Percentiles rank a stretch among this genome's conserved stretches.
phyloP scores from a whole-genome alignment of 345 rosid genomes.

The Murraya paniculata region DNA sequence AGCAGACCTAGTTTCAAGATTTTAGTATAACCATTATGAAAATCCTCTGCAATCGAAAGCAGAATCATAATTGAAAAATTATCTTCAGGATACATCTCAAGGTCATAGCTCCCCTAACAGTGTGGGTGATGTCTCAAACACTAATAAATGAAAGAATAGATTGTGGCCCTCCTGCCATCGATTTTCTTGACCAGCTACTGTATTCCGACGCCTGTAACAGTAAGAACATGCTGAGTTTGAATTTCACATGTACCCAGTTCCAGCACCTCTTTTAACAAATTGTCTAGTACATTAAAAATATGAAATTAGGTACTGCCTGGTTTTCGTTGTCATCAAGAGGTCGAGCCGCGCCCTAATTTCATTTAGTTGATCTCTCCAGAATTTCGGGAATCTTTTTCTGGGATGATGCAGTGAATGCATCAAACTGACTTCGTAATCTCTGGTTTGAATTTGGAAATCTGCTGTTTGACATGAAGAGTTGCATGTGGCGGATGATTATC shows the following conservation, averaged over 20 bases:
- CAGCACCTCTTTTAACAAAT: too few relatives aligned
- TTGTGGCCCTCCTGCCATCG: conserved; percentile 9
- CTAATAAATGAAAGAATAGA: neutral
- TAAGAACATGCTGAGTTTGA: too few relatives aligned
- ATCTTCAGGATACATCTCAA: conserved; percentile 38
- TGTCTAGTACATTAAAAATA: too few relatives aligned
- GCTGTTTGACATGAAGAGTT: neutral
- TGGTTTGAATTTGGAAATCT: neutral
- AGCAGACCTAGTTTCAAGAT: conserved; percentile 41
- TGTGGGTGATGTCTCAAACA: neutral
- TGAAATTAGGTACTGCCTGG: too few relatives aligned
- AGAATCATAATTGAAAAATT: conserved; percentile 16
- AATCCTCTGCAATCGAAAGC: neutral
- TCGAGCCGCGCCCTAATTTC: neutral
- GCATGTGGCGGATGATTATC: neutral
- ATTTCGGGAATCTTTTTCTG: neutral
- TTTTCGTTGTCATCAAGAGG: neutral
- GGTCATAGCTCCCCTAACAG: too few relatives aligned
- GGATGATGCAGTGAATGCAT: neutral
- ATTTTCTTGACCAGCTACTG: too few relatives aligned
- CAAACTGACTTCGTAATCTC: neutral
- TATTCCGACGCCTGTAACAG: too few relatives aligned
- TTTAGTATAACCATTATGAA: neutral
- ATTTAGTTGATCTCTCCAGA: neutral
- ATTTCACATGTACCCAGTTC: too few relatives aligned